Base-by-base conservation (phyloP, 805 yeast genomes). In the Pichia rugopelliculosa region DNA sequence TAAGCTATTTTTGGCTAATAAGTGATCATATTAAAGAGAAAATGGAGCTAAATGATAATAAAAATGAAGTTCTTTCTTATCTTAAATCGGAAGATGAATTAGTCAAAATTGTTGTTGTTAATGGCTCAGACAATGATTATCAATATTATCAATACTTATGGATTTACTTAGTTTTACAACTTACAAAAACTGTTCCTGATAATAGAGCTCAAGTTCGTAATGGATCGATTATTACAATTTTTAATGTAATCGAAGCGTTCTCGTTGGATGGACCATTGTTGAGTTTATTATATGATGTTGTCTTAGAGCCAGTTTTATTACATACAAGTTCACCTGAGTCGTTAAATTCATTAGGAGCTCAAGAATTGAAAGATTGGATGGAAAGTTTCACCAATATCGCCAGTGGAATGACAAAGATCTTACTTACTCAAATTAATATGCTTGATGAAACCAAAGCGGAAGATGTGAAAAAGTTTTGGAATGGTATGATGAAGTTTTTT, bases 1-100 rank as follows among this genome's bases (percentile, higher is more conserved):
- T 89, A 9, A 87, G 96, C 55, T 85, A 89, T 55, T 90, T 89
- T 59, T 91, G 98, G 98, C 64, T 85, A 15, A 79, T 93, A 4
- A 86, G 96, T 56, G 98, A 93, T 57, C 80, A 81, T 49, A 65
- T 82, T 38, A 72, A 80, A 45, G 66, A 65, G 5, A 64, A 58
- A 36, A 49, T 61, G 4, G 66, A 62, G 9, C n/a, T 46, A 4
- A 13, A 24, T 0, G 44, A 44, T 6, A 20, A 21, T 3, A 20
- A 20, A 6, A 18, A 36, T 24, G 15, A 39, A 26, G 25, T 52
- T 25, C 7, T 21, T 3, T 18, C 30, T 0, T 22, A 46, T 4
- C 53, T 63, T 34, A 53, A 51, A 7, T 58, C 63, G 0, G 56
- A 55, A 18, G 55, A 49, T 3, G 59, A 57, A 13, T 45, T 65